These are phyloP conservation scores for Venturia asperata DNA, from an alignment of 2,329 filamentous ascomycete genomes.

Conservation along the genomic window DNA sequence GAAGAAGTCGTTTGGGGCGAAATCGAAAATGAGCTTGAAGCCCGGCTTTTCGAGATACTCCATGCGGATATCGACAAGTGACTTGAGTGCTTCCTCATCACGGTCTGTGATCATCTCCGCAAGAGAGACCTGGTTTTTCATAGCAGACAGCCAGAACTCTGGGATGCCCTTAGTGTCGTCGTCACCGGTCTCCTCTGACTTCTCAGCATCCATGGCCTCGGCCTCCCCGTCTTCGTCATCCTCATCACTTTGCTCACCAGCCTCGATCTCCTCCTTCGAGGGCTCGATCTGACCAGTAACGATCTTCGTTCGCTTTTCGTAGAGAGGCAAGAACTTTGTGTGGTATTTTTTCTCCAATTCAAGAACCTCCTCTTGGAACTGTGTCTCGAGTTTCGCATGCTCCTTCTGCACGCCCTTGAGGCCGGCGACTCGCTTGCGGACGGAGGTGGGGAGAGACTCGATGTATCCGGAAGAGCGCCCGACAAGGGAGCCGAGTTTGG, in stretches of 20 bases:
- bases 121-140: slow-evolving; percentile 98
- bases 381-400: slow-evolving; percentile 93
- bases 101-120: slow-evolving; percentile 98
- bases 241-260: slow-evolving; percentile 73
- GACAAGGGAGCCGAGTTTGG: slow-evolving; percentile 85
- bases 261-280: slow-evolving; percentile 76
- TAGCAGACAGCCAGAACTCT: slow-evolving; percentile 98
- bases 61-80: slow-evolving; percentile 90
- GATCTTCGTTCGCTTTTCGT: slow-evolving; percentile 88
- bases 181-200: slow-evolving; percentile 44
- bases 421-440: slow-evolving; percentile 88
- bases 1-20: slow-evolving; percentile 92
- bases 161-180: slow-evolving; percentile 71
- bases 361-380: slow-evolving; percentile 97
- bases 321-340: slow-evolving; percentile 94
- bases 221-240: slow-evolving; percentile 55
- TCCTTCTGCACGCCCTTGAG: slow-evolving; percentile 98
- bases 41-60: slow-evolving; percentile 98
- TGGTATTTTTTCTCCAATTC: slow-evolving; percentile 99
- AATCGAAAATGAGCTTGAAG: slow-evolving; percentile 97
- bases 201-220: slow-evolving; percentile 54
- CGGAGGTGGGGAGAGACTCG: slow-evolving; percentile 82
- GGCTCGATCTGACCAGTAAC: slow-evolving; percentile 84
- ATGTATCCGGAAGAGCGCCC: slow-evolving; percentile 96
- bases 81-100: slow-evolving; percentile 88